Percentiles rank a stretch among this genome's conserved stretches.
These are phyloP conservation scores for Xylaria polymorpha DNA, from an alignment of 2,329 filamentous ascomycete genomes.

Conservation along the genomic window DNA sequence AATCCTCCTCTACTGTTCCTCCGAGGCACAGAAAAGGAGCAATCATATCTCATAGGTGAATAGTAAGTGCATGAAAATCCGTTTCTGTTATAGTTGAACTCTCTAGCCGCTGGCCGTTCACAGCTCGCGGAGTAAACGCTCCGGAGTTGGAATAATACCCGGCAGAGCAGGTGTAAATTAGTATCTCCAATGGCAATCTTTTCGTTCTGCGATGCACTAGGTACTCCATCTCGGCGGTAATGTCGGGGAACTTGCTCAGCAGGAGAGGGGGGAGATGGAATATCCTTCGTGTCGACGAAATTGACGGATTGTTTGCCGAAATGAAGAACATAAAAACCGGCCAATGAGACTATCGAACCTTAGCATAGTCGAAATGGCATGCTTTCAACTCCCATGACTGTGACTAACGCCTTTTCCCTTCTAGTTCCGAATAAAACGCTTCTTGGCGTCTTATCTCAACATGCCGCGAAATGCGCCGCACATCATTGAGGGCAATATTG, in stretches of 20 bases:
- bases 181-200: neutral
- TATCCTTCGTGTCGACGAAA: neutral
- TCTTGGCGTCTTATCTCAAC: neutral
- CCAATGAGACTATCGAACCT: neutral
- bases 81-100: neutral
- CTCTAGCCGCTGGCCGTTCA: neutral
- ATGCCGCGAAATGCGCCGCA: neutral
- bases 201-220: neutral
- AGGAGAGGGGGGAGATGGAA: neutral
- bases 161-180: neutral
- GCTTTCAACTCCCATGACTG: neutral
- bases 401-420: neutral
- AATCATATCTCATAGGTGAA: neutral
- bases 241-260: neutral
- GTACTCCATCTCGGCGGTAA: neutral
- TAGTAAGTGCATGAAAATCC: neutral
- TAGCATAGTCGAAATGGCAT: neutral
- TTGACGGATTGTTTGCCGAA: neutral
- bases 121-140: slow-evolving; percentile 17
- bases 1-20: neutral
- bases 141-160: slow-evolving; percentile 16
- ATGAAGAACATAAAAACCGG: neutral
- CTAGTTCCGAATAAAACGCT: neutral
- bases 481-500: neutral
- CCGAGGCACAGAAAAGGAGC: neutral